Conservation (phyloP, 83 land plant genomes). For the Diphasiastrum complanatum region DNA sequence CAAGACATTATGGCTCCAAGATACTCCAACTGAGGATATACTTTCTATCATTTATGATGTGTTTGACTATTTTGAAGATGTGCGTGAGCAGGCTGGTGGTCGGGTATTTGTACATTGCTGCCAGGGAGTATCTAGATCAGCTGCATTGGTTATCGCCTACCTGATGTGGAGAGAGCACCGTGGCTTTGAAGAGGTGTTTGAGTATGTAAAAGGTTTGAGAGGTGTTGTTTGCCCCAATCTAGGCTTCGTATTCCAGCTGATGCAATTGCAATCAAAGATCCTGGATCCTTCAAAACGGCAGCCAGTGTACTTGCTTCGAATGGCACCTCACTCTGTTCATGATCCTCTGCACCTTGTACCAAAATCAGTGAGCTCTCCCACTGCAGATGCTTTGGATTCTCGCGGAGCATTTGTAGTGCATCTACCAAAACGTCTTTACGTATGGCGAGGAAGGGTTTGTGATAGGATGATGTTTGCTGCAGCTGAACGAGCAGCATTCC, state of each 20-base stretch:
- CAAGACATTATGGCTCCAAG: conserved; percentile 42
- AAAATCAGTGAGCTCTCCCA: conserved; percentile 15
- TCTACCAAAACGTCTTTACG: conserved; percentile 26
- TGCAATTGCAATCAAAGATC: conserved; percentile 38
- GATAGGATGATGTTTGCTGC: conserved; percentile 24
- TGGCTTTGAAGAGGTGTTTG: conserved; percentile 34
- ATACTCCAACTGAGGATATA: conserved; percentile 39
- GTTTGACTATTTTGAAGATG: conserved; percentile 40
- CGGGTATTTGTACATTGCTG: conserved; percentile 47
- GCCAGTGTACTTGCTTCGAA: conserved; percentile 19
- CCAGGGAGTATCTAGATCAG: conserved; percentile 45
- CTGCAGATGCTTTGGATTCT: conserved; percentile 29
- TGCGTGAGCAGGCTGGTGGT: conserved; percentile 30
- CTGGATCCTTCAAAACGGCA: conserved; percentile 1
- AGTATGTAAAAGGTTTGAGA: conserved; percentile 27
- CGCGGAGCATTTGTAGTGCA: conserved; percentile 40
- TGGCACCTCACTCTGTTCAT: conserved; percentile 34
- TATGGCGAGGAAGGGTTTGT: conserved; percentile 38
- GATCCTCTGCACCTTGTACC: conserved; percentile 41
- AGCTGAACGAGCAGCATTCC: conserved; percentile 37
- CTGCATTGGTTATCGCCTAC: conserved; percentile 40
- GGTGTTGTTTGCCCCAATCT: conserved; percentile 39
- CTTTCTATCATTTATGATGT: conserved; percentile 34
- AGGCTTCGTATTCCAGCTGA: conserved; percentile 41
- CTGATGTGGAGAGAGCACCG: conserved; percentile 38